These are phyloP conservation scores for Solanum sejunctum DNA, from an alignment of 257 asterid species.

Conservation along the genomic window DNA sequence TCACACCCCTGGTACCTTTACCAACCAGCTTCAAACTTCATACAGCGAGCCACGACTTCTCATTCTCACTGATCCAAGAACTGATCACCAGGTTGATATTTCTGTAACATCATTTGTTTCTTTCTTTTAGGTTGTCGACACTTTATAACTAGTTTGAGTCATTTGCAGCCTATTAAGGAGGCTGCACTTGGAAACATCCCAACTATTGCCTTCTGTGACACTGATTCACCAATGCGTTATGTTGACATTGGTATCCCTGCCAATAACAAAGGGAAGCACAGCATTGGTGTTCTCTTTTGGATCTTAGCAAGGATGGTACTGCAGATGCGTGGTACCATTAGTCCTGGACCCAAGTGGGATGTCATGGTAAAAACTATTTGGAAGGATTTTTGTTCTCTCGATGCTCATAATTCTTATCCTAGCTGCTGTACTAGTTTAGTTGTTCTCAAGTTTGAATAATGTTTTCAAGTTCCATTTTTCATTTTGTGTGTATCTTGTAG, in stretches of 20 bases:
- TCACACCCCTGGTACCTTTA: slow-evolving; percentile 13
- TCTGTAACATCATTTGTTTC: not conserved
- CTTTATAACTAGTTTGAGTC: not conserved
- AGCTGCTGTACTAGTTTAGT: not conserved
- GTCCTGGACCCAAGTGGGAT: slow-evolving; percentile 38
- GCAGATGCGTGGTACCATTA: slow-evolving; percentile 36
- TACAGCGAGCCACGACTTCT: slow-evolving; percentile 1
- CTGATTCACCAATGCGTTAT: slow-evolving; percentile 40
- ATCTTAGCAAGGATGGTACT: slow-evolving; percentile 40
- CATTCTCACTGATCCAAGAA: slow-evolving; percentile 9
- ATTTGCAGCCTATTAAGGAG: slow-evolving; percentile 41
- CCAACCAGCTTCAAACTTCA: slow-evolving; percentile 1
- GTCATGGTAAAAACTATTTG: slow-evolving; percentile 21
- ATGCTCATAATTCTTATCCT: not conserved
- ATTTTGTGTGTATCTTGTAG: not conserved
- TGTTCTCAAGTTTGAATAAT: not conserved
- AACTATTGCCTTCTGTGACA: slow-evolving; percentile 39
- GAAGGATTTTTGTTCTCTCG: not conserved
- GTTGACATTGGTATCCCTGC: slow-evolving; percentile 47
- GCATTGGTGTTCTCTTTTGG: slow-evolving; percentile 42
- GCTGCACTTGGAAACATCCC: slow-evolving; percentile 36
- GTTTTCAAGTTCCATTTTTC: not conserved
- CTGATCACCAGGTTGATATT: slow-evolving; percentile 10
- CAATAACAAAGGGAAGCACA: slow-evolving; percentile 45
- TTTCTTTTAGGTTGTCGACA: not conserved